phyloP scores from a whole-genome alignment of 805 yeast species.

The Wickerhamomyces tratensis region DNA sequence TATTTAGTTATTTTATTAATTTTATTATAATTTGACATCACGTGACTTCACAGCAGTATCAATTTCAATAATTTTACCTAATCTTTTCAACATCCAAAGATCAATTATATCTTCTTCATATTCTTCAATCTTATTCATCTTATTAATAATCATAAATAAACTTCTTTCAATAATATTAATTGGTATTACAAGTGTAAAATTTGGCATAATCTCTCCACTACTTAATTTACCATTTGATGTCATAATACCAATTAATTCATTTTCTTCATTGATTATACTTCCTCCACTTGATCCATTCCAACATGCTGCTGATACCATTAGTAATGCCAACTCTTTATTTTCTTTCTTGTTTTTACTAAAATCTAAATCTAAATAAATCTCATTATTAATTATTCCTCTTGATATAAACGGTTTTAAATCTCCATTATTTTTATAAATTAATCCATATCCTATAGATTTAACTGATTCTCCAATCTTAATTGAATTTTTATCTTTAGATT shows the following conservation, averaged over 20 bases:
- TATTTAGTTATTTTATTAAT: too few relatives aligned
- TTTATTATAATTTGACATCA: too few relatives aligned
- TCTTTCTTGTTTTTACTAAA: neutral
- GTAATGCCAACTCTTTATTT: constrained; percentile 5
- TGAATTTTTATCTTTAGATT: too few relatives aligned
- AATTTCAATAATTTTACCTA: too few relatives aligned
- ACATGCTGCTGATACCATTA: constrained; percentile 18
- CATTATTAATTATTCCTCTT: constrained; percentile 12
- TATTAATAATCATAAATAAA: constrained; percentile 8
- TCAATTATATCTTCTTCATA: too few relatives aligned
- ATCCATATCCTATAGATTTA: constrained; percentile 17
- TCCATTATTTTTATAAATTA: constrained; percentile 7
- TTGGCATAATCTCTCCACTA: constrained; percentile 17
- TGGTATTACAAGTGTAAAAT: constrained; percentile 19
- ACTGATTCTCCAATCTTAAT: constrained; percentile 8
- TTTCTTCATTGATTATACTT: constrained; percentile 13
- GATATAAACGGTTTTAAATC: constrained; percentile 12
- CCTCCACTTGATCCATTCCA: constrained; percentile 23
- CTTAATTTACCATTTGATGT: constrained; percentile 20
- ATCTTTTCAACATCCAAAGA: neutral
- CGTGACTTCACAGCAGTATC: too few relatives aligned
- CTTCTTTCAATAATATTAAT: constrained; percentile 14
- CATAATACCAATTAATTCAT: constrained; percentile 19
- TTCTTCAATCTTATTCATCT: neutral
- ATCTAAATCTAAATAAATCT: neutral